phyloP scores from a whole-genome alignment of 2,329 filamentous ascomycete species.

The Penicillium digitatum region DNA sequence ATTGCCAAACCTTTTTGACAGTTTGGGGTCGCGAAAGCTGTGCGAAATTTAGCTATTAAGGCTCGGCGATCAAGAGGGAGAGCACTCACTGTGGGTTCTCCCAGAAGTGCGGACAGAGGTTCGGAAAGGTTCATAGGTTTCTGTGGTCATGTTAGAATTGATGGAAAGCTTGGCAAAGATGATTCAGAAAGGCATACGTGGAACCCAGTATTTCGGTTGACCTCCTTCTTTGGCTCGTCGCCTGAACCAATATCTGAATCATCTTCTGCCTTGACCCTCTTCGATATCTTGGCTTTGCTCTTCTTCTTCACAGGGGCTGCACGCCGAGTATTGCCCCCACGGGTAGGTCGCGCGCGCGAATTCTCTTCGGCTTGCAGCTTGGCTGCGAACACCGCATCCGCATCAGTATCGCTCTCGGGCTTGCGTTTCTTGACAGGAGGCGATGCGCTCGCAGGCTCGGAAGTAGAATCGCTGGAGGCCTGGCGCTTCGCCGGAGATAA shows the following conservation, averaged over 20 bases:
- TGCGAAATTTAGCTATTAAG: slow-evolving; percentile 18
- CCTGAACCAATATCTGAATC: slow-evolving; percentile 72
- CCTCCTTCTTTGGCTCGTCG: slow-evolving; percentile 57
- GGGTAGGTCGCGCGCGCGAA: slow-evolving; percentile 66
- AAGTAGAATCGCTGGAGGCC: slow-evolving; percentile 40
- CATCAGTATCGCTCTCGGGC: slow-evolving; percentile 63
- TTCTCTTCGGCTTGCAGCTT: slow-evolving; percentile 92
- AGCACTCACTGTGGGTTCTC: slow-evolving; percentile 41
- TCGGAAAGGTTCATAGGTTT: slow-evolving; percentile 48
- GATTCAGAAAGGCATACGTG: slow-evolving; percentile 54
- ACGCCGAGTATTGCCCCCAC: slow-evolving; percentile 64
- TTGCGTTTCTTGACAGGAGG: slow-evolving; percentile 58
- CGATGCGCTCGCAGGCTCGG: slow-evolving; percentile 36
- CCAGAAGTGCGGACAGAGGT: slow-evolving; percentile 44
- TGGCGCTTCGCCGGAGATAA: slow-evolving; percentile 42
- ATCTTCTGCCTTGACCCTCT: slow-evolving; percentile 71
- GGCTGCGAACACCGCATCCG: slow-evolving; percentile 82
- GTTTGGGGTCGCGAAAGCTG: slow-evolving; percentile 90
- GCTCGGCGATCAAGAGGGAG: not conserved
- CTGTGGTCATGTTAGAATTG: slow-evolving; percentile 22
- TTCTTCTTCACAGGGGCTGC: slow-evolving; percentile 62
- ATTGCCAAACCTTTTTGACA: slow-evolving; percentile 93
- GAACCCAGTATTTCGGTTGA: slow-evolving; percentile 80
- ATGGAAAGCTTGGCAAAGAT: not conserved
- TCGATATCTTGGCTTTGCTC: slow-evolving; percentile 52